A percentile compares a stretch with the other conserved stretches of the same genome.
phyloP scores from a whole-genome alignment of 345 rosid species.

The Fremontodendron californicum region DNA sequence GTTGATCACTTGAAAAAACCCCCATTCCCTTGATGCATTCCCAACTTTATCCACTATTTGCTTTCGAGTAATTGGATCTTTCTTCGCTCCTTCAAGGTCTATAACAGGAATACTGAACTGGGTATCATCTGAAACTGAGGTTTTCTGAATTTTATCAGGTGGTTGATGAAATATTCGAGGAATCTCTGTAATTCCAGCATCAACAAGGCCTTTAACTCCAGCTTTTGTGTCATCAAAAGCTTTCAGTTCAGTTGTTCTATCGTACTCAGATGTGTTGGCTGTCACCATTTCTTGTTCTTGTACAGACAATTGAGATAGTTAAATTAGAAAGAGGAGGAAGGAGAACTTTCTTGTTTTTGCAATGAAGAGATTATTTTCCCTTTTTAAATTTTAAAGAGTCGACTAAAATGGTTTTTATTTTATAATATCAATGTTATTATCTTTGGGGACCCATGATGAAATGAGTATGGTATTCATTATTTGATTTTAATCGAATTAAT shows the following conservation, averaged over 20 bases:
- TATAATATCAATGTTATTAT: neutral
- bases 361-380: neutral
- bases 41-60: conserved; percentile 22
- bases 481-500: too few relatives aligned
- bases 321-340: neutral
- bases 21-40: conserved; percentile 34
- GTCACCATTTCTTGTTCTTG: neutral
- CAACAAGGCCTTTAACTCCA: conserved; percentile 22
- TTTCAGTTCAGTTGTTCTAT: conserved; percentile 16
- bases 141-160: neutral
- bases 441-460: neutral
- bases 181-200: conserved; percentile 15
- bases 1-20: conserved; percentile 47
- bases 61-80: conserved; percentile 10
- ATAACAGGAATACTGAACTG: conserved; percentile 29
- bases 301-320: neutral
- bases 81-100: conserved; percentile 23
- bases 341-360: neutral
- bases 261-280: neutral
- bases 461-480: too few relatives aligned
- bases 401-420: neutral
- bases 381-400: neutral
- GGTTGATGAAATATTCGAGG: conserved; percentile 32
- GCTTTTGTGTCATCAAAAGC: conserved; percentile 28
- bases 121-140: neutral